Base-by-base conservation (phyloP, 345 rosid genomes). In the Noccaea caerulescens region DNA sequence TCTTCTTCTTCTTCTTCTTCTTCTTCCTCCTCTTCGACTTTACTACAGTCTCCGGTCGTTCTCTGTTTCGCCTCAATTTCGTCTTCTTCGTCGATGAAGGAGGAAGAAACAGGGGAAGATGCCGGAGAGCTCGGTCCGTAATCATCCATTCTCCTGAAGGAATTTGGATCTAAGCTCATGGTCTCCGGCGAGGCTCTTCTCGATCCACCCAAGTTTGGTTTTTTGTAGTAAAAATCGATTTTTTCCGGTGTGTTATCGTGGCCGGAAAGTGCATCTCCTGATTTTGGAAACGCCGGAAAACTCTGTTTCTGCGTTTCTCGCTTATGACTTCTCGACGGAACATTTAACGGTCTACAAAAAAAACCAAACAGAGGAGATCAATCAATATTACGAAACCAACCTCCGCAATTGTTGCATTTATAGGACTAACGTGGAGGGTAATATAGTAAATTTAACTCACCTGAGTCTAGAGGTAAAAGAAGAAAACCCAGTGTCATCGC, bases 401-500 rank as follows among this genome's bases (percentile, higher is more conserved):
- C 79, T 63, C 1, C 0, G 2, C 11, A 3, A 0, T 2, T 38
- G 9, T 0, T 42, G 11, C 2, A 0, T 12, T 6, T 38, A 10
- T 0, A 5, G 30, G 1, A 8, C 1, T 12, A 5, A 10, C 7
- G 3, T 12, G 0, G 56, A 63, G 72, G 71, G 34, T 56, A 60
- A 4, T 16, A 44, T 7, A 1, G 69, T 65, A 46, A 62, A 5
- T 1, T 13, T 0, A 0, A 47, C 16, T 39, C 41, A 94, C 99
- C 99, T 81, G 81, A 94, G 92, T 79, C 86, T 89, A 18, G 94
- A 89, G 76, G 93, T 84, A 68, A 86, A 86, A 61, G 95, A 89
- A 25, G 88, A 85, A 46, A 89, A 79, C 1, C 86, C 93, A 1
- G 45, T 82, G 69, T 93, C 97, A 1, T 87, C 92, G 4, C 88